phyloP scores from a whole-genome alignment of 495 filamentous ascomycete genomes.

The Aspergillus mulundensis region DNA sequence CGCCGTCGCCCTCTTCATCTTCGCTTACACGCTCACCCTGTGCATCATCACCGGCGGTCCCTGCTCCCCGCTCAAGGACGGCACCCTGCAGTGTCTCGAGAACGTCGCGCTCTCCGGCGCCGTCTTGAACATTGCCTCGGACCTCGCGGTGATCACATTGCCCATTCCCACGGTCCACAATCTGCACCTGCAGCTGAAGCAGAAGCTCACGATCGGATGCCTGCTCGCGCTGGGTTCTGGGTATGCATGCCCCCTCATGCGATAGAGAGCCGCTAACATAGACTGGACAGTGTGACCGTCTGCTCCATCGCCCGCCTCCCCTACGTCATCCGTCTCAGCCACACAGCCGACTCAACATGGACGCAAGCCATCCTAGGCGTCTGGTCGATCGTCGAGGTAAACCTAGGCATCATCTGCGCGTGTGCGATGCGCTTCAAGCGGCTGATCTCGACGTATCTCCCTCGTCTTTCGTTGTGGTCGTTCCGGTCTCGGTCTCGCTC shows the following conservation, averaged over 20 bases:
- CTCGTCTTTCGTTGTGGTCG: conserved; percentile 14
- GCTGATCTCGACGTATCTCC: conserved; percentile 32
- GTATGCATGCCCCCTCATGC: conserved; percentile 10
- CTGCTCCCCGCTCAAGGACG: conserved; percentile 18
- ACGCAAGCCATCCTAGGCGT: conserved; percentile 33
- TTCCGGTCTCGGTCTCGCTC: conserved; percentile 1
- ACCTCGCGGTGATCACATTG: conserved; percentile 15
- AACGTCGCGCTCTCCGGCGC: conserved; percentile 19
- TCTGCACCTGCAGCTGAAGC: conserved; percentile 18
- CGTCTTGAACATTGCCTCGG: conserved; percentile 17
- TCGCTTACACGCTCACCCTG: conserved; percentile 17
- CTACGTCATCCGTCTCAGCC: conserved; percentile 16
- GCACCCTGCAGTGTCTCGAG: conserved; percentile 18
- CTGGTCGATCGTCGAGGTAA: conserved; percentile 84
- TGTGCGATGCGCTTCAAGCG: conserved; percentile 79
- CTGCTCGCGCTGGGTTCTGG: conserved; percentile 18
- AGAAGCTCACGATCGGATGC: conserved; percentile 16
- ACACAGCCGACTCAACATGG: conserved; percentile 16
- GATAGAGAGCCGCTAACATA: not conserved
- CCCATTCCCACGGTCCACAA: conserved; percentile 18
- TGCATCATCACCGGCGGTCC: conserved; percentile 22
- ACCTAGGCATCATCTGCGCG: conserved; percentile 74
- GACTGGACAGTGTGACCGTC: conserved; percentile 12
- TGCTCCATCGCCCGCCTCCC: conserved; percentile 24
- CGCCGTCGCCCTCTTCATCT: conserved; percentile 12